Percentiles rank a stretch among this genome's conserved stretches.
Evolutionary conservation across 1,284 basidiomycete species (phyloP).

Genomic region (Lentinula novae-zelandiae): DNA sequence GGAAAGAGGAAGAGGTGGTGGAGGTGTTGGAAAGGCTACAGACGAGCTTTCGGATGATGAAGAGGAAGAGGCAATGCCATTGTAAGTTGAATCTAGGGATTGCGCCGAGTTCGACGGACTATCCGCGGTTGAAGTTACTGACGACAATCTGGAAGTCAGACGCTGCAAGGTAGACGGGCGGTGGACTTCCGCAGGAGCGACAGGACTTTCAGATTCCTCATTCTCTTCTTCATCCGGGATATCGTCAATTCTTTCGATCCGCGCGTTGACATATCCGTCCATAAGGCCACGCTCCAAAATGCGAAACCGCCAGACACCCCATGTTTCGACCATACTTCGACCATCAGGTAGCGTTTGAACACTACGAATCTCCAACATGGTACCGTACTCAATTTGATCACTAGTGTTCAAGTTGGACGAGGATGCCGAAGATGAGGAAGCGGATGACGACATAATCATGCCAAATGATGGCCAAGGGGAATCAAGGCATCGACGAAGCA

Average conservation of each 20-base stretch:
- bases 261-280: slow-evolving; percentile 88
- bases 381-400: slow-evolving; percentile 77
- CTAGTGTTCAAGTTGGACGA: slow-evolving; percentile 34
- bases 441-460: slow-evolving; percentile 66
- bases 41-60: slow-evolving; percentile 6
- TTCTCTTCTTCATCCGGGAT: slow-evolving; percentile 38
- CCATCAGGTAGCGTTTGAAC: slow-evolving; percentile 90
- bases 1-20: slow-evolving; percentile 32
- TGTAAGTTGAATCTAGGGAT: not conserved
- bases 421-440: slow-evolving; percentile 11
- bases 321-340: slow-evolving; percentile 84
- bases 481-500: slow-evolving; percentile 90
- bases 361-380: slow-evolving; percentile 86
- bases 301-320: slow-evolving; percentile 82
- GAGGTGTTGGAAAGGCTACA: slow-evolving; percentile 15
- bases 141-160: not conserved
- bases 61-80: slow-evolving; percentile 4
- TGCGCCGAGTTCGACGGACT: slow-evolving; percentile 1
- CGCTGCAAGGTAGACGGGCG: not conserved
- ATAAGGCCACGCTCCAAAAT: slow-evolving; percentile 77
- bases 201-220: slow-evolving; percentile 9
- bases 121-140: not conserved
- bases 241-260: slow-evolving; percentile 65
- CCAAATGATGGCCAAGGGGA: slow-evolving; percentile 76
- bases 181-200: not conserved